Evolutionary conservation across 805 yeast species (phyloP).

Genomic region (Kurtzmaniella cleridarum): DNA sequence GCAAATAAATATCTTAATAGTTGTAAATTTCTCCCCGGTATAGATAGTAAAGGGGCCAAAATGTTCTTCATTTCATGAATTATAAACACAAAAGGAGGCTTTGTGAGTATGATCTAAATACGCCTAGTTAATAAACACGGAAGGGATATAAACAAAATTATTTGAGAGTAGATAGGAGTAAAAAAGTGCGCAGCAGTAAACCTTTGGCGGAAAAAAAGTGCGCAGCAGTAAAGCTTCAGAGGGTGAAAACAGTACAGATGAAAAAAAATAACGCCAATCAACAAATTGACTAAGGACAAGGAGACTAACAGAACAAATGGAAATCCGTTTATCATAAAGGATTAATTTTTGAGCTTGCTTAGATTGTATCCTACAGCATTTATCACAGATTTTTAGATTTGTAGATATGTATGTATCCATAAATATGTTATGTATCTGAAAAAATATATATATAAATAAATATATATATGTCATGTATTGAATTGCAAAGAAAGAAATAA

Average conservation of each 20-base stretch:
- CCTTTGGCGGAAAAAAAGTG: background rate
- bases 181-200: background rate
- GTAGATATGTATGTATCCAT: no score
- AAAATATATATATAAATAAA: no score
- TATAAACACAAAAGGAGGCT: background rate
- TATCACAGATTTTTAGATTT: no score
- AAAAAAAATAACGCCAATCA: no score
- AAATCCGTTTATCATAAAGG: no score
- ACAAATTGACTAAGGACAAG: no score
- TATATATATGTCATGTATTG: background rate
- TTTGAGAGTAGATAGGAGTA: background rate
- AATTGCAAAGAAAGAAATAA: background rate
- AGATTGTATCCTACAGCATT: no score
- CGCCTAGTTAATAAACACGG: constrained; percentile 8
- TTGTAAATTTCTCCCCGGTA: constrained; percentile 21
- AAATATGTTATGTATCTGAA: no score
- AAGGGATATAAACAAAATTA: constrained; percentile 4
- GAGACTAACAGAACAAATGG: no score
- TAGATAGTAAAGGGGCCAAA: constrained; percentile 1
- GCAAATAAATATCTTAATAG: constrained; percentile 18
- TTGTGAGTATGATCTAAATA: constrained; percentile 1
- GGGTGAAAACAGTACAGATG: background rate
- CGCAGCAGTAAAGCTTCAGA: background rate
- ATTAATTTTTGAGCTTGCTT: no score
- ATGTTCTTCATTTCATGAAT: constrained; percentile 1